Evolutionary conservation across 352 stramenopile genomes (phyloP).

Genomic region (Globisporangium carolinianum): DNA sequence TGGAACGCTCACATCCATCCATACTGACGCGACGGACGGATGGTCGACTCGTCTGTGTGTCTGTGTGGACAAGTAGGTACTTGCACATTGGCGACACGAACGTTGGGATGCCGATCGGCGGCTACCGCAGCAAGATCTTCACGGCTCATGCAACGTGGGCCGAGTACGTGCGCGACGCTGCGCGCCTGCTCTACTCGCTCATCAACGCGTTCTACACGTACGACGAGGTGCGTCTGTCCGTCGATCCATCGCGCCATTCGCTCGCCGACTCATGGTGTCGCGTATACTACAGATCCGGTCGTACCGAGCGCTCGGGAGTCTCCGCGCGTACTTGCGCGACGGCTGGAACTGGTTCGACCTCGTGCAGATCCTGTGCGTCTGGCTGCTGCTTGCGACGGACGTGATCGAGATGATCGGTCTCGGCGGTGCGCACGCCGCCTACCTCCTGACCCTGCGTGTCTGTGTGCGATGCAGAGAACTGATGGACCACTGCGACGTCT

Average conservation of each 20-base stretch:
- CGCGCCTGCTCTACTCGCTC: conserved; percentile 42
- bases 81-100: conserved; percentile 64
- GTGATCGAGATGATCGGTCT: conserved; percentile 29
- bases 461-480: background rate
- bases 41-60: background rate
- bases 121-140: conserved; percentile 61
- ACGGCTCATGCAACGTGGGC: conserved; percentile 20
- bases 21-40: background rate
- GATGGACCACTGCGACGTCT: no score
- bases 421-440: conserved; percentile 16
- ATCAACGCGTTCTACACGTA: conserved; percentile 70
- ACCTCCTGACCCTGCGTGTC: background rate
- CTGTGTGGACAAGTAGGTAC: conserved; percentile 29
- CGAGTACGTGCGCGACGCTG: conserved; percentile 56
- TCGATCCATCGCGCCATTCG: background rate
- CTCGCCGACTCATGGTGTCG: background rate
- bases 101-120: conserved; percentile 63
- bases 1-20: background rate
- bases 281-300: conserved; percentile 20
- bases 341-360: conserved; percentile 79
- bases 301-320: conserved; percentile 42
- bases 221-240: conserved; percentile 38
- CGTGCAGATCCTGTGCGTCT: conserved; percentile 64
- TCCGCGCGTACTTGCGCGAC: conserved; percentile 57
- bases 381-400: conserved; percentile 53